Evolutionary conservation across 2,329 filamentous ascomycete species (phyloP).

Genomic region (Plenodomus tracheiphilus): DNA sequence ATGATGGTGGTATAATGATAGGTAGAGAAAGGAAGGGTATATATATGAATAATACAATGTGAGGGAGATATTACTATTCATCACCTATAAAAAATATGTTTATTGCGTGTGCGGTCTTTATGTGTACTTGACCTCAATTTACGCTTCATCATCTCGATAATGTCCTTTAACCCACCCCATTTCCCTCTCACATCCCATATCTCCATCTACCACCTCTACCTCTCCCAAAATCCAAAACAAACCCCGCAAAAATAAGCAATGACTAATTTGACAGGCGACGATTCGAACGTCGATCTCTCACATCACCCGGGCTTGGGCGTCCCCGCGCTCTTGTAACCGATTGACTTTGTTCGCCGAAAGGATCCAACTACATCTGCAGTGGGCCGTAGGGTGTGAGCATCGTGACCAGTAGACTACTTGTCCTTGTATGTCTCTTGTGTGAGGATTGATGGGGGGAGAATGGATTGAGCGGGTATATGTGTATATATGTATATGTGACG

Average conservation of each 20-base stretch:
- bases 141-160: too few species aligned
- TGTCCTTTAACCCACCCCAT: too few species aligned
- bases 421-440: constrained; percentile 1
- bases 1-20: neutral
- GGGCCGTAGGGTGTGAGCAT: constrained; percentile 2
- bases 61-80: too few species aligned
- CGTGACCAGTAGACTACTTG: constrained; percentile 6
- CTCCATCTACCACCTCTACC: too few species aligned
- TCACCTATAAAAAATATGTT: too few species aligned
- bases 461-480: too few species aligned
- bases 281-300: constrained; percentile 2
- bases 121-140: too few species aligned
- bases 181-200: too few species aligned
- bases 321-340: neutral
- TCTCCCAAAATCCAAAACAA: neutral
- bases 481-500: neutral
- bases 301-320: too few species aligned
- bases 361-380: neutral
- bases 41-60: neutral
- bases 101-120: too few species aligned
- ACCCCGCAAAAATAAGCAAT: neutral
- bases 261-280: neutral
- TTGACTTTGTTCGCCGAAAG: neutral
- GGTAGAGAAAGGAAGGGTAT: neutral
- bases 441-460: too few species aligned